Evolutionary conservation across 2,329 filamentous ascomycete species (phyloP), one percentile per base, ranked within the genome.

Genomic region (Pyrenophora tritici-repentis): DNA sequence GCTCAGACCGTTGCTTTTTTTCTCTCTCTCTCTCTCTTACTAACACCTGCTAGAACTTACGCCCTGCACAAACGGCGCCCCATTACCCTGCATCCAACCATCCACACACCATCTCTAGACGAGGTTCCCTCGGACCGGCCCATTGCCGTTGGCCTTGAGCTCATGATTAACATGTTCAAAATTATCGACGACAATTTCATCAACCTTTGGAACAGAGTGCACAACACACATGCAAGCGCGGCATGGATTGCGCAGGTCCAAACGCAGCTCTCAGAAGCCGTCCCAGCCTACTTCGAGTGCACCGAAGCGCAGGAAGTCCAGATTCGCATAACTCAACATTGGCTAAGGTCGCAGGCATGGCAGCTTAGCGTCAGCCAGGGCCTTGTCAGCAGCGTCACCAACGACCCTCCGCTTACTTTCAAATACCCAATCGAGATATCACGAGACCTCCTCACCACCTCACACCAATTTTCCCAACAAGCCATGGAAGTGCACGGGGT

Each of bases 401-500:
- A 77, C 6, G 82, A 88, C 49, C 79, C 79, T 55, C 81, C 83
- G 39, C 83, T 86, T 79, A 82, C 78, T 29, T 86, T 86, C 72
- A 78, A 79, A 26, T 86, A 84, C 47, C 84, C 84, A 0, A 78
- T 86, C 22, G 79, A 83, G 32, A 83, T 86, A n/a, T 83, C 84
- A 0, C 75, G 82, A 40, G 83, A 84, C 41, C 78, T 86, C 1
- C 75, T 83, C 0, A 72, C 74, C 10, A 84, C 92, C 73, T 86
- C 88, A 4, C 84, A 85, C 13, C 84, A 88, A 45, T 88, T 94
- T 64, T 86, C 87, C 0, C 84, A 84, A 31, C 81, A 86, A 58
- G 85, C 86, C 36, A 86, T 91, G 77, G 89, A 93, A 57, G 78
- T 92, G 3, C 81, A 92, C 58, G 88, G 87, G 14, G 82, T 89